Evolutionary conservation across 1,284 basidiomycete genomes (phyloP), one percentile per base, ranked within the genome.

Genomic region (Cryptococcus sp.): DNA sequence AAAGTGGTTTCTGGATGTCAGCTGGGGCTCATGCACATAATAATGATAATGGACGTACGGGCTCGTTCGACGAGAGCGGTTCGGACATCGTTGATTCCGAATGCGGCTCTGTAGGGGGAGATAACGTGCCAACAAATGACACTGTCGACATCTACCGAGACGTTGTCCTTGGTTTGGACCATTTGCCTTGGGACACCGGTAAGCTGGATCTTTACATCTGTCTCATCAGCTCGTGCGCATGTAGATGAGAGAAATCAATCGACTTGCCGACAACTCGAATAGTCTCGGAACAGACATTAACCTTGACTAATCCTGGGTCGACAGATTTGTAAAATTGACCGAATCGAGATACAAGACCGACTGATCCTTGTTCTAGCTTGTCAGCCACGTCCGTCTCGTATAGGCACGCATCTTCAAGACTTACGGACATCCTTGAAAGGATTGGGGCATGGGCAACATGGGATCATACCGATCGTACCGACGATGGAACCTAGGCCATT

Each of bases 291-390:
- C 91, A 94, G 52, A 93, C 88, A 69, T 98, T 97, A 73, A 97
- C 85, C 64, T 90, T 83, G 48, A 87, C 85, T 21, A 97, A 81
- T 61, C 92, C 92, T 1, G 92, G 92, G 71, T 97, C 92, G 59
- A 94, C 91, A 5, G 87, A 85, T 66, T 87, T 88, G 83, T 92
- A 93, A 80, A 94, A 96, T 72, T 92, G 83, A 53, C 92, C 91
- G 70, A 96, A 96, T 50, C 91, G 85, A 46, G 86, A 84, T 65
- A 98, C 84, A 49, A 98, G 81, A 51, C 93, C 92, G 59, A 96
- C 91, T 45, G 87, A 85, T 79, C 88, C 89, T 78, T 92, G 90
- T 37, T 57, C 52, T 40, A n/a, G 36, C 49, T 49, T 11, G 45
- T 53, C 23, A 46, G 32, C 18, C 13, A 37, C 3, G 32, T 14